Evolutionary conservation across 2,329 filamentous ascomycete genomes (phyloP).

Genomic region (Nemania sp.): DNA sequence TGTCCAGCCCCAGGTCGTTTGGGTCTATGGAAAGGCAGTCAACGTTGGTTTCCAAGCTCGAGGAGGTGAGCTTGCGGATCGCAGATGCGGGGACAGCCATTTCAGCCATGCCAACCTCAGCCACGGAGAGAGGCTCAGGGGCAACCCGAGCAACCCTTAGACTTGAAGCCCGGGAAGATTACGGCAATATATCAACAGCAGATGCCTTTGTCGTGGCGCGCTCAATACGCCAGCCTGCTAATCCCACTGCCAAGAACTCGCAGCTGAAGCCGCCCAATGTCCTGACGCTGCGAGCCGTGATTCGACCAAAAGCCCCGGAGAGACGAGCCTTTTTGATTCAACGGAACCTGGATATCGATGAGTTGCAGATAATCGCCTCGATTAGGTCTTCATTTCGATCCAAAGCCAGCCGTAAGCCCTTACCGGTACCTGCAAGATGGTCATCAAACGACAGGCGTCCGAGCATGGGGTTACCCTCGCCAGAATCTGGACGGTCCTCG

Average conservation of each 20-base stretch:
- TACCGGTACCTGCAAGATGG: conserved; percentile 25
- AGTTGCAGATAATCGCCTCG: conserved; percentile 53
- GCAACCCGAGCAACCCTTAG: conserved; percentile 38
- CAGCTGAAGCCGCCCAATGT: conserved; percentile 19
- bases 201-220: conserved; percentile 53
- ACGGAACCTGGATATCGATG: conserved; percentile 55
- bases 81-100: neutral
- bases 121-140: neutral
- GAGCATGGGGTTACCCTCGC: conserved; percentile 27
- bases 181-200: conserved; percentile 47
- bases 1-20: conserved; percentile 30
- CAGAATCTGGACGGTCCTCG: conserved; percentile 10
- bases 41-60: conserved; percentile 34
- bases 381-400: conserved; percentile 6
- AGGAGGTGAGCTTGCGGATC: conserved; percentile 36
- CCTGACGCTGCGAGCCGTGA: conserved; percentile 49
- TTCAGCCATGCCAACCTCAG: neutral
- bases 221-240: conserved; percentile 44
- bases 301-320: conserved; percentile 48
- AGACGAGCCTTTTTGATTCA: conserved; percentile 53
- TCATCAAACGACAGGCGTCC: conserved; percentile 36
- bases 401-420: conserved; percentile 15
- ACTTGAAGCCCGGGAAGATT: conserved; percentile 35
- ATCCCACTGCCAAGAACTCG: conserved; percentile 14
- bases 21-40: conserved; percentile 41